Evolutionary conservation across 2,329 filamentous ascomycete genomes (phyloP).

Genomic region (Phoma sp.): DNA sequence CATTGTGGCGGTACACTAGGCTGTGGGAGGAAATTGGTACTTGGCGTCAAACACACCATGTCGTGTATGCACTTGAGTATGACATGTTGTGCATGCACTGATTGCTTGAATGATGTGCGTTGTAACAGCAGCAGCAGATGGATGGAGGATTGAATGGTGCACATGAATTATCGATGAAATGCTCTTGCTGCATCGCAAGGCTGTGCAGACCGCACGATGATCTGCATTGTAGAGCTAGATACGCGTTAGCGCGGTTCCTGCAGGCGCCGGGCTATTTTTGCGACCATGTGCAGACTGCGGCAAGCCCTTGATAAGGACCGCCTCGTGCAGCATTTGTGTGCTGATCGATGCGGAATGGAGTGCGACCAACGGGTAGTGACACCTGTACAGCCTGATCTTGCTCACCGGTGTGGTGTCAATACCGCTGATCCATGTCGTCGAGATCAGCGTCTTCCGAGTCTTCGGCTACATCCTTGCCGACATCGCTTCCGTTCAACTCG

Average conservation of each 20-base stretch:
- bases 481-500: slow-evolving; percentile 42
- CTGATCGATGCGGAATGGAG: not conserved
- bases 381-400: not conserved
- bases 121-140: too few species aligned
- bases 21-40: slow-evolving; percentile 5
- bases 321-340: slow-evolving; percentile 1
- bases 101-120: not conserved
- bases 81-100: not conserved
- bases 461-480: slow-evolving; percentile 23
- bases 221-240: slow-evolving; percentile 13
- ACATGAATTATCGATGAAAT: not conserved
- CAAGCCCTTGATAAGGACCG: not conserved
- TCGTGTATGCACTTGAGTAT: not conserved
- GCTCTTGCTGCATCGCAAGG: slow-evolving; percentile 10
- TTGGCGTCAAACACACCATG: not conserved
- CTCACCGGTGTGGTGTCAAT: slow-evolving; percentile 25
- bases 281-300: too few species aligned
- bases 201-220: slow-evolving; percentile 26
- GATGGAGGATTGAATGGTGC: not conserved
- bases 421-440: slow-evolving; percentile 51
- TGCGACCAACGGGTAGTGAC: not conserved
- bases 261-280: slow-evolving; percentile 31
- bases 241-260: slow-evolving; percentile 18
- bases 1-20: slow-evolving; percentile 4
- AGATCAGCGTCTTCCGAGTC: slow-evolving; percentile 49